phyloP scores from a whole-genome alignment of 805 yeast genomes.

The Hanseniaspora vineae region DNA sequence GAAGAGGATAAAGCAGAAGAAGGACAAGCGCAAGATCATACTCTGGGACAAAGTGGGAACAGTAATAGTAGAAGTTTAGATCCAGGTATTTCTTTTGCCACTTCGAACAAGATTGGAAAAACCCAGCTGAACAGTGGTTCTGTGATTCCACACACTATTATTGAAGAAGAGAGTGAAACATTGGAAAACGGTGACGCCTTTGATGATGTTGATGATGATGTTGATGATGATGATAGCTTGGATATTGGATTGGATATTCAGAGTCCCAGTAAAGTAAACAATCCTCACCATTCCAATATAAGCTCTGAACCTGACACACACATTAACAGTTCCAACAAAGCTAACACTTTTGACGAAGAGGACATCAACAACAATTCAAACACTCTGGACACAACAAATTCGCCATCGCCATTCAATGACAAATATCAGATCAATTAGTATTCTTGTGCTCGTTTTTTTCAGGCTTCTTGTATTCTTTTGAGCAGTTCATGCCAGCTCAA shows the following conservation, averaged over 20 bases:
- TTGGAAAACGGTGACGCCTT: slow-evolving; percentile 12
- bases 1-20: slow-evolving; percentile 5
- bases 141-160: slow-evolving; percentile 9
- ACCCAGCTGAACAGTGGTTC: neutral
- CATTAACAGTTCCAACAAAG: neutral
- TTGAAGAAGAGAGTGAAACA: slow-evolving; percentile 6
- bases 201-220: slow-evolving; percentile 9
- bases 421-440: neutral
- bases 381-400: no score
- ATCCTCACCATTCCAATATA: neutral
- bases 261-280: no score
- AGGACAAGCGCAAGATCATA: no score
- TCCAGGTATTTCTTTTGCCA: neutral
- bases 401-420: neutral
- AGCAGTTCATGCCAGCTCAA: neutral
- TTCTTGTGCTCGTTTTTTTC: no score
- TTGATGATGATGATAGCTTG: slow-evolving; percentile 18
- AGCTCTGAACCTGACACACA: neutral
- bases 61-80: slow-evolving; percentile 1
- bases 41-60: slow-evolving; percentile 1
- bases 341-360: neutral
- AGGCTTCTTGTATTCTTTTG: no score
- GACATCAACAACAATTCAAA: neutral
- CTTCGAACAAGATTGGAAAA: no score
- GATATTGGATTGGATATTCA: slow-evolving; percentile 19